Conservation (phyloP, 257 asterid genomes). For the Sherardia arvensis region DNA sequence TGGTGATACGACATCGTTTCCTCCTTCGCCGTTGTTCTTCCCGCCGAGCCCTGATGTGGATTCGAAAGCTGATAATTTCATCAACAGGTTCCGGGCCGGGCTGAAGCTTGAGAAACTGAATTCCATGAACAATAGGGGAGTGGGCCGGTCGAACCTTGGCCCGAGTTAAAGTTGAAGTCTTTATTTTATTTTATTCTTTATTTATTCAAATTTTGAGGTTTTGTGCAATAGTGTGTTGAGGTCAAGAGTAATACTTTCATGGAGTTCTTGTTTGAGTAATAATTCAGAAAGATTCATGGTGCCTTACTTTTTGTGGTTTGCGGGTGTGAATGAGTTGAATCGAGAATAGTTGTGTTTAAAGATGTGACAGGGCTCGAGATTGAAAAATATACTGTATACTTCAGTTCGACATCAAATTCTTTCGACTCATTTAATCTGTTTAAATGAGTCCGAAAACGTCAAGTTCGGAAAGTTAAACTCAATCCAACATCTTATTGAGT, state of each 20-base stretch:
- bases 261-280: neutral
- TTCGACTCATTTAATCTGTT: no score
- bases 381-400: no score
- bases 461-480: no score
- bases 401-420: no score
- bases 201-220: neutral
- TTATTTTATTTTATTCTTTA: neutral
- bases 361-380: no score
- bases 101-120: slow-evolving; percentile 34
- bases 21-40: slow-evolving; percentile 54
- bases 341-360: no score
- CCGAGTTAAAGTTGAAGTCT: slow-evolving; percentile 9
- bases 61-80: slow-evolving; percentile 80
- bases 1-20: slow-evolving; percentile 23
- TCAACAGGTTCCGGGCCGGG: slow-evolving; percentile 44
- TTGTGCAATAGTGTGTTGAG: neutral
- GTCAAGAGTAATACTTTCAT: neutral
- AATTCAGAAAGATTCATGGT: neutral
- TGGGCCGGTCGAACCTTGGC: slow-evolving; percentile 38
- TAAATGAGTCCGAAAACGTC: no score
- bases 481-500: no score
- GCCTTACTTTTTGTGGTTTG: no score
- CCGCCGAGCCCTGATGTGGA: slow-evolving; percentile 82
- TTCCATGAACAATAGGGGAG: slow-evolving; percentile 24
- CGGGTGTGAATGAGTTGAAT: no score